These are phyloP conservation scores for Saccharomycopsis crataegensis DNA, from an alignment of 1,139 yeast genomes.

Conservation along the genomic window DNA sequence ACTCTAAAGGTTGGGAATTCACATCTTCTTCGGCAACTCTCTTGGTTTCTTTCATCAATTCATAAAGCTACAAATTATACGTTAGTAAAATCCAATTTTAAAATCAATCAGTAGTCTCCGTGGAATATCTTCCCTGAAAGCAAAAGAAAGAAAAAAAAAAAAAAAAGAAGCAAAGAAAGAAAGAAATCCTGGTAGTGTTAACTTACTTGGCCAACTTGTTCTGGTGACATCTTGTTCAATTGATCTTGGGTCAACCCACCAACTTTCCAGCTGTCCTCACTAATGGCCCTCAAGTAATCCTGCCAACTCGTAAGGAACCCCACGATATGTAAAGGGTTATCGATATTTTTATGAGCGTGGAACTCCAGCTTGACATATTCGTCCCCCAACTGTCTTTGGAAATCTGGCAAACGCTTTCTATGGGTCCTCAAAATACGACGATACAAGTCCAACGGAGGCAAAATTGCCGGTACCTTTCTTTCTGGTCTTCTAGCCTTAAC, in stretches of 20 bases:
- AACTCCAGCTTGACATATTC: constrained; percentile 85
- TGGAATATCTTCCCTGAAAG: constrained; percentile 30
- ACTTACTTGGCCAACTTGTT: constrained; percentile 71
- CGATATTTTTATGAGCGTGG: constrained; percentile 72
- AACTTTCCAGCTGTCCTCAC: constrained; percentile 71
- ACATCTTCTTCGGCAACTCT: constrained; percentile 19
- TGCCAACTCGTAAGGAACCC: constrained; percentile 96
- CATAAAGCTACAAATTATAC: constrained; percentile 40
- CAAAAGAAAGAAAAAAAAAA: neutral
- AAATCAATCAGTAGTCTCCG: constrained; percentile 27
- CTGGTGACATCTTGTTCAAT: constrained; percentile 80
- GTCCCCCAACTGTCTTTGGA: constrained; percentile 77
- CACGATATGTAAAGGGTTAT: constrained; percentile 87
- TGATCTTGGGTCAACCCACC: constrained; percentile 57
- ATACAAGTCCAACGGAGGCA: constrained; percentile 78
- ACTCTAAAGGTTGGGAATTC: too few relatives aligned
- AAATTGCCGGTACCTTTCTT: constrained; percentile 48
- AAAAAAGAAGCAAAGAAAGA: neutral
- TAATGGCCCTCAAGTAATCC: constrained; percentile 66
- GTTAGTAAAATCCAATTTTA: constrained; percentile 30
- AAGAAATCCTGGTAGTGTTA: too few relatives aligned
- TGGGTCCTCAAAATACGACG: constrained; percentile 78
- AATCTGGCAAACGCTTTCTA: constrained; percentile 46
- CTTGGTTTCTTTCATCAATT: constrained; percentile 58
- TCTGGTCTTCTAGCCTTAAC: constrained; percentile 56